Evolutionary conservation across 148 eudicot genomes (phyloP).

Genomic region (Heliamphora exappendiculata): DNA sequence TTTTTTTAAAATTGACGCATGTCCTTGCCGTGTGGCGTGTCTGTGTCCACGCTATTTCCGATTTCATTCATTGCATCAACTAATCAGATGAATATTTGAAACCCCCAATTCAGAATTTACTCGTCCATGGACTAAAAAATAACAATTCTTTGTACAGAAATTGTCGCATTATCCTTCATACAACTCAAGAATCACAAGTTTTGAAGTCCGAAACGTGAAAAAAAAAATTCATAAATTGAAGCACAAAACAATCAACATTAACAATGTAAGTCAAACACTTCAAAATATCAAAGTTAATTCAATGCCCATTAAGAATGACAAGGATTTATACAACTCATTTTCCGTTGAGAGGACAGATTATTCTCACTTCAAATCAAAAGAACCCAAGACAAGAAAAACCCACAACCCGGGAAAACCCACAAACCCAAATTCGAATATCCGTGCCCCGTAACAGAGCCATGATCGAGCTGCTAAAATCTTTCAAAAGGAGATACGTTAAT

Average conservation of each 20-base stretch:
- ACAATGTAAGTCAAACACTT: background rate
- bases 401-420: background rate
- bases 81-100: background rate
- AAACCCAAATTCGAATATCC: background rate
- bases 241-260: background rate
- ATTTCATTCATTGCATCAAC: background rate
- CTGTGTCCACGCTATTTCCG: too few relatives aligned
- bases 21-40: too few relatives aligned
- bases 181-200: background rate
- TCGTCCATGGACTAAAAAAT: background rate
- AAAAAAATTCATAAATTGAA: background rate
- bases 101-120: background rate
- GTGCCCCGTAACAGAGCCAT: background rate
- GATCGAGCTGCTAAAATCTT: background rate
- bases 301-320: background rate
- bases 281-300: background rate
- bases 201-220: background rate
- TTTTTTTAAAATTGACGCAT: too few relatives aligned
- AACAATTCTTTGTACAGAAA: background rate
- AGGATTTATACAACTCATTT: background rate
- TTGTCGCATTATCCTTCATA: background rate
- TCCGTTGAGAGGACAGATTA: background rate
- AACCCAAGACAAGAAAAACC: background rate
- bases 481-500: background rate
- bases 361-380: background rate